Evolutionary conservation across 208 protist species (phyloP), one percentile per base, ranked within the genome.

Genomic region (Acanthamoeba culbertsoni): DNA sequence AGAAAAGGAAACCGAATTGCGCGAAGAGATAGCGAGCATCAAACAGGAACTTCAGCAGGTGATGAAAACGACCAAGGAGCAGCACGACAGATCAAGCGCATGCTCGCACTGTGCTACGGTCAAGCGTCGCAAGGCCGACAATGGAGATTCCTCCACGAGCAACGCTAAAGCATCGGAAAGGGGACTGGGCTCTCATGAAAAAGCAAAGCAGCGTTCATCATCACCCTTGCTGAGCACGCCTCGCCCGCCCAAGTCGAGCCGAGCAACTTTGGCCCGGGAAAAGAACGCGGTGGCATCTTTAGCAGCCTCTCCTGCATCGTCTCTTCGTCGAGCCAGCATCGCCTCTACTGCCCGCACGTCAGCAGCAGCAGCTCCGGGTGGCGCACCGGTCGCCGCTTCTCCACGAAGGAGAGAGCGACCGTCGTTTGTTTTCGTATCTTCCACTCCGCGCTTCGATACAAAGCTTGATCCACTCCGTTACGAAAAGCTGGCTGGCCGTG

Each of bases 391-490:
- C n/a, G 20, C 43, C 8, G 16, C 71, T 16, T 37, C 71, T 5
- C 20, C 71, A n/a, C 71, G 43, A 55, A 46, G 71, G 45, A 35
- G 28, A 7, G 71, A 82, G 71, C 71, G 71, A 3, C 42, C 71
- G 20, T 82, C 71, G 45, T 46, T 31, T 1, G 71, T 53, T 1
- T 82, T 82, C 53, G 73, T 43, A 20, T 84, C 73, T 6, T 26
- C n/a, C 28, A 84, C 73, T 37, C 73, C 73, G 23, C 73, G 73
- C 26, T 84, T 84, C 73, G 73, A 84, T 43, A 84, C 73, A 20
- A 84, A 84, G 73, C n/a, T 84, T 33, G 73, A 84, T 40, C 73
- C 73, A 10, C 73, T 84, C 10, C 73, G 73, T n/a, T 84, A 84
- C 43, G 73, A 84, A 18, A 84, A 84, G 73, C 73, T 84, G 5